A percentile compares a stretch with the other conserved stretches of the same genome.
phyloP scores from a whole-genome alignment of 768 basidiomycete genomes.

The Hericium rajendrae region DNA sequence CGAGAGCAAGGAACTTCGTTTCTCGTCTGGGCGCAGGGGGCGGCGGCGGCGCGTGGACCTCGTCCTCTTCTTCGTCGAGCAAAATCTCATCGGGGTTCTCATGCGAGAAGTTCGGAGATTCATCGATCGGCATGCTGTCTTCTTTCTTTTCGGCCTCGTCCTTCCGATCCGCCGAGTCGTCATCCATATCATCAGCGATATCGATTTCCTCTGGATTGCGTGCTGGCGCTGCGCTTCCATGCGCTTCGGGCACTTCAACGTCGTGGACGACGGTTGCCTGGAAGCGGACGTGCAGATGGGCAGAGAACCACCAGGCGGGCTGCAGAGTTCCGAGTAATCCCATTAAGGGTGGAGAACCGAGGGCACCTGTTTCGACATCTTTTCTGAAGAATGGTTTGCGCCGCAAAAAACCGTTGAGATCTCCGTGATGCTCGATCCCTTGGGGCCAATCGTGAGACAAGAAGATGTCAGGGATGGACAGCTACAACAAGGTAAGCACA shows the following conservation, averaged over 20 bases:
- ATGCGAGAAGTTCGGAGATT: not conserved
- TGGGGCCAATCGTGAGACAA: conserved; percentile 97
- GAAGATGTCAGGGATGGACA: conserved; percentile 63
- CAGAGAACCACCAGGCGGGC: conserved; percentile 88
- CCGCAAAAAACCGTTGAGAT: conserved; percentile 52
- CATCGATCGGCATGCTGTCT: not conserved
- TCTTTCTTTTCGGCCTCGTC: not conserved
- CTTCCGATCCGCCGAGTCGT: conserved; percentile 1
- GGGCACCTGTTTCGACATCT: conserved; percentile 56
- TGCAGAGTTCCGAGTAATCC: conserved; percentile 60
- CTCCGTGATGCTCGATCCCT: conserved; percentile 73
- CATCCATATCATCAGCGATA: conserved; percentile 33
- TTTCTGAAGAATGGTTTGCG: conserved; percentile 69
- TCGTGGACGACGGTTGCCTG: conserved; percentile 55
- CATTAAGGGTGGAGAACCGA: conserved; percentile 86
- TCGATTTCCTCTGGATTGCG: conserved; percentile 43
- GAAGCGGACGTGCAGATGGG: conserved; percentile 84
- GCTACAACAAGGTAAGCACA: conserved; percentile 22
- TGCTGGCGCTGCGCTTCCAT: not conserved
- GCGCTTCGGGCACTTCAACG: not conserved
- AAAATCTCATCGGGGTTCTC: conserved; percentile 44
- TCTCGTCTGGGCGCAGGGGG: conserved; percentile 21
- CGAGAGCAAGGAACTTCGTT: conserved; percentile 82
- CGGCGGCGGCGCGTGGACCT: conserved; percentile 27
- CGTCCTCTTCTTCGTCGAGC: conserved; percentile 38